Evolutionary conservation across 2,329 filamentous ascomycete species (phyloP).

Genomic region (Amphichorda felina): DNA sequence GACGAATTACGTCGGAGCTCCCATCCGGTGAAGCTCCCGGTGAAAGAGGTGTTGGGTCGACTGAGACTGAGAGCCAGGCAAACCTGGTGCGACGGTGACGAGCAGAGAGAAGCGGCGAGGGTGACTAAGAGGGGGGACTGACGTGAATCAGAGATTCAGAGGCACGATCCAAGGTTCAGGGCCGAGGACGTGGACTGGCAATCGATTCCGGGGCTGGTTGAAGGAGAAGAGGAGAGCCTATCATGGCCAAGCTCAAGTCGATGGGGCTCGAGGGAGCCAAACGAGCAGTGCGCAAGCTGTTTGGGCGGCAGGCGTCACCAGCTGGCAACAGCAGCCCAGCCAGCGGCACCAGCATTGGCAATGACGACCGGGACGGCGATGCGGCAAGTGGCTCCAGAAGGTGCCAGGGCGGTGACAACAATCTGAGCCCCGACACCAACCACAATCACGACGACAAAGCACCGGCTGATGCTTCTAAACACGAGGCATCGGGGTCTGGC

Average conservation of each 20-base stretch:
- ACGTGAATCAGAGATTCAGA: not conserved
- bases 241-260: conserved; percentile 15
- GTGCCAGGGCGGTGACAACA: no score
- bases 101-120: not conserved
- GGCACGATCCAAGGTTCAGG: conserved; percentile 4
- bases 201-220: not conserved
- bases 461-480: not conserved
- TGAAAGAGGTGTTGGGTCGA: no score
- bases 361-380: not conserved
- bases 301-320: conserved; percentile 14
- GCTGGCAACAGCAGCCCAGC: conserved; percentile 4
- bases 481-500: not conserved
- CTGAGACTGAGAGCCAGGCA: no score
- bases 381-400: not conserved
- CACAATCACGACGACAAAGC: not conserved
- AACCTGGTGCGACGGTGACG: no score
- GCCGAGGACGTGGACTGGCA: conserved; percentile 3
- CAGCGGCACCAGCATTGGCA: conserved; percentile 3
- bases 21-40: no score
- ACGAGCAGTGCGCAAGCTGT: conserved; percentile 17
- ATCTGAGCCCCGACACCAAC: no score
- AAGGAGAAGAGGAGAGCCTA: not conserved
- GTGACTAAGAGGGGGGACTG: not conserved
- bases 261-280: conserved; percentile 16
- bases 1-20: no score